Base-by-base conservation (phyloP, 139 green algal genomes). In the Monoraphidium neglectum region DNA sequence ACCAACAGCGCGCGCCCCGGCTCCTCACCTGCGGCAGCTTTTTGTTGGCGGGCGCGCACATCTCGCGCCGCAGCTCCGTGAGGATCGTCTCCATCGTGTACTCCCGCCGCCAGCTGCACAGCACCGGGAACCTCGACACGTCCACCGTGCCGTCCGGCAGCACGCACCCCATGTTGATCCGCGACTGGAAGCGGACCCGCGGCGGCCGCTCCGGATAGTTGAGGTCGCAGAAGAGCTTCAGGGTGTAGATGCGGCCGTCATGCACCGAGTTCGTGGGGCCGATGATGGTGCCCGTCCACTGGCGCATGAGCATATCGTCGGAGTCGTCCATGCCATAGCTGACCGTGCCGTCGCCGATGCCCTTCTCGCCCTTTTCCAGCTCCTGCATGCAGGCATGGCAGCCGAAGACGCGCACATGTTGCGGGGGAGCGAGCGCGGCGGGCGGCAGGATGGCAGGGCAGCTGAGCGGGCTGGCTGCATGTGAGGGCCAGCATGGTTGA, bases 261-360 rank as follows among this genome's bases (percentile, higher is more conserved):
- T 97, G 92, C 6, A 92, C 87, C 10, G 85, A 89, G 79, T 93
- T 95, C 65, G 83, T 84, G 1, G 96, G 95, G 0, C 96, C 96
- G 71, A 99, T 97, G 71, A 99, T 98, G 12, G 96, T 98, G 26
- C 96, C 95, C 10, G 89, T 98, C 96, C 96, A 99, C 84, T 90
- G 89, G 30, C 86, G 83, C 95, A 99, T 98, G 8, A 94, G 73
- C 64, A 97, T 84, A 68, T 96, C 88, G 61, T 98, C 94, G 35
- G 74, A 60, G 70, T 97, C 93, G 37, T 96, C 93, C 92, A 99
- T 94, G 35, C 96, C 96, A 88, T 99, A 99, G 43, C 81, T 93
- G 15, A 99, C 96, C 0, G 91, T 95, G 36, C 96, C 95, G 84
- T 99, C 96, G 8, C 95, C 96, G 66, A 97, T 92, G 49, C 95